Conservation (phyloP, 371 early-diverging fungal genomes). For the Actinomortierella ambigua region DNA sequence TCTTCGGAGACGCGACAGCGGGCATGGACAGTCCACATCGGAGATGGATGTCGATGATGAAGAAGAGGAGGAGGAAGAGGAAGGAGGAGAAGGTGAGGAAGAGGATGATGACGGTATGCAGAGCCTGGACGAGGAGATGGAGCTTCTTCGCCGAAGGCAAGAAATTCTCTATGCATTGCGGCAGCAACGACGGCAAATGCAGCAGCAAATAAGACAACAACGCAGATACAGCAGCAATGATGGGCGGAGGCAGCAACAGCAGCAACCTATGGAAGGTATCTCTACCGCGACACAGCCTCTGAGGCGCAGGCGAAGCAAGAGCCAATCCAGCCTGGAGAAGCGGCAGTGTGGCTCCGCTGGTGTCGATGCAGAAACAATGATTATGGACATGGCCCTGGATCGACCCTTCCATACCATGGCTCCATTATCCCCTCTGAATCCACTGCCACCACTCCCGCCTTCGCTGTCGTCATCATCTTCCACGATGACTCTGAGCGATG, state of each 20-base stretch:
- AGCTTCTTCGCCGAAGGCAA: too few species aligned
- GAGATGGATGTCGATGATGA: constrained; percentile 43
- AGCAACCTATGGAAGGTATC: too few species aligned
- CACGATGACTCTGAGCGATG: neutral
- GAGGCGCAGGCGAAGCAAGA: too few species aligned
- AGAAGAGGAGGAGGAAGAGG: constrained; percentile 20
- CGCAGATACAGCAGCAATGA: too few species aligned
- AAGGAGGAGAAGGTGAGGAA: constrained; percentile 10
- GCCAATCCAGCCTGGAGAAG: too few species aligned
- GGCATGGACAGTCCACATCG: constrained; percentile 34
- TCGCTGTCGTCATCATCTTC: constrained; percentile 3
- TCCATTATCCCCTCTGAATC: constrained; percentile 15
- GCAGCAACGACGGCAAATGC: too few species aligned
- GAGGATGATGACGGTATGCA: constrained; percentile 2
- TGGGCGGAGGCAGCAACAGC: neutral
- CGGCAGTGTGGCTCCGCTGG: too few species aligned
- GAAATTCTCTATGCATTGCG: too few species aligned
- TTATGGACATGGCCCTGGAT: constrained; percentile 39
- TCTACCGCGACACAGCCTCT: too few species aligned
- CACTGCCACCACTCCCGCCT: constrained; percentile 9
- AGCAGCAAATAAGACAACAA: neutral
- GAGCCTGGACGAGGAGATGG: too few species aligned
- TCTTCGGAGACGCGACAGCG: constrained; percentile 41
- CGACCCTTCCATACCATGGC: constrained; percentile 15
- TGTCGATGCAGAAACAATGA: constrained; percentile 10